Evolutionary conservation across 140 eudicot species (phyloP).

Genomic region (Cichorium intybus): DNA sequence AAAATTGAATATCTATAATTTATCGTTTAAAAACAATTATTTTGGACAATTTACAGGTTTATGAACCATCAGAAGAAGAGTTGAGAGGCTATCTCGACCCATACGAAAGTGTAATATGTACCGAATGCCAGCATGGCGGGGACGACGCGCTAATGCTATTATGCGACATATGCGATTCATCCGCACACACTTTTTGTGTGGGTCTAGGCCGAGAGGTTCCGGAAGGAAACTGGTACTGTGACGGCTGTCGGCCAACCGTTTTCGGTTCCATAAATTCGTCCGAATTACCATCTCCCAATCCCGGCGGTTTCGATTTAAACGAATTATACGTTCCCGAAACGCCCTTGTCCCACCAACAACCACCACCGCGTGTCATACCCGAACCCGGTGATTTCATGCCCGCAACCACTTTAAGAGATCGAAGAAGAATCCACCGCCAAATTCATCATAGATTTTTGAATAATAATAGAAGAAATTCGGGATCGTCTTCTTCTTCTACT

Average conservation of each 20-base stretch:
- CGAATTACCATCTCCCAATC: slow-evolving; percentile 45
- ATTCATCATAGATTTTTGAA: slow-evolving; percentile 38
- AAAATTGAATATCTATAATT: too few species aligned
- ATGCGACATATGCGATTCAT: slow-evolving; percentile 95
- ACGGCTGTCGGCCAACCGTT: slow-evolving; percentile 83
- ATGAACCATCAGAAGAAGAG: slow-evolving; percentile 96
- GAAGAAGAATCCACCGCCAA: slow-evolving; percentile 69
- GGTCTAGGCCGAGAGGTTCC: slow-evolving; percentile 97
- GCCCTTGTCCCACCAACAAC: slow-evolving; percentile 49
- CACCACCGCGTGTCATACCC: slow-evolving; percentile 22
- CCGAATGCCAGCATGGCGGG: slow-evolving; percentile 92
- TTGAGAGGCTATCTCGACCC: slow-evolving; percentile 88
- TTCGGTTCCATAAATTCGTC: slow-evolving; percentile 41
- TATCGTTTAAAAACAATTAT: too few species aligned
- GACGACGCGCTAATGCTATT: slow-evolving; percentile 89
- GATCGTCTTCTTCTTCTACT: slow-evolving; percentile 24
- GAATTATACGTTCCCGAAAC: slow-evolving; percentile 80
- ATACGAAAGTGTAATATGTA: slow-evolving; percentile 77
- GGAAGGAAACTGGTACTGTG: slow-evolving; percentile 95
- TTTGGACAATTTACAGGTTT: slow-evolving; percentile 69
- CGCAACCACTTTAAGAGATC: slow-evolving; percentile 47
- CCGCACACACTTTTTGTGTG: slow-evolving; percentile 93
- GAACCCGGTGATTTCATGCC: slow-evolving; percentile 46
- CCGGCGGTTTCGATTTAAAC: slow-evolving; percentile 82
- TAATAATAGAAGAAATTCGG: slow-evolving; percentile 44